A percentile compares a stretch with the other conserved stretches of the same genome.
These are phyloP conservation scores for Ehretia macrophylla DNA, from an alignment of 257 asterid species.

Conservation along the genomic window DNA sequence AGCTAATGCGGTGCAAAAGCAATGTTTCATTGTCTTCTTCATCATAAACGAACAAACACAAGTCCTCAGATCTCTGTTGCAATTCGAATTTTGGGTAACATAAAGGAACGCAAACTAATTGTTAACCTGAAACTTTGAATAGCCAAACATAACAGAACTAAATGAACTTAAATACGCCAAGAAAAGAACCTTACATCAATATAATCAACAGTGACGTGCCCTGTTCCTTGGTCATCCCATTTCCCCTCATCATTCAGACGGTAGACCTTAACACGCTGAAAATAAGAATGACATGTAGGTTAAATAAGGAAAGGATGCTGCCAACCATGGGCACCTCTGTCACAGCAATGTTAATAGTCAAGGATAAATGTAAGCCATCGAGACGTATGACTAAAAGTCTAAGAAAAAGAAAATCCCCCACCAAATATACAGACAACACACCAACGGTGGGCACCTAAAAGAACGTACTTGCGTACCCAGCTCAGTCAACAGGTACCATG, in stretches of 20 bases:
- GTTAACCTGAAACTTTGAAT: not conserved
- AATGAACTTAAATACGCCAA: not conserved
- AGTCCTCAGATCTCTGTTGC: conserved; percentile 81
- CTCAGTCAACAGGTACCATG: too few species aligned
- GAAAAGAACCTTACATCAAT: conserved; percentile 51
- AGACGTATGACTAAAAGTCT: too few species aligned
- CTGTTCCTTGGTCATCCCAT: conserved; percentile 99
- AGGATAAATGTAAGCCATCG: not conserved
- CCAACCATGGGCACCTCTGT: not conserved
- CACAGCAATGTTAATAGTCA: not conserved
- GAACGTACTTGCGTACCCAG: too few species aligned
- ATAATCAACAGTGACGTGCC: conserved; percentile 86
- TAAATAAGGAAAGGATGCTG: not conserved
- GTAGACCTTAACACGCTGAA: conserved; percentile 96
- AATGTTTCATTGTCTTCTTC: conserved; percentile 86
- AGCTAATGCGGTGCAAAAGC: conserved; percentile 73
- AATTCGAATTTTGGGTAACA: conserved; percentile 7
- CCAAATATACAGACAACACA: too few species aligned
- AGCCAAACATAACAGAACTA: conserved; percentile 6
- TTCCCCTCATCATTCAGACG: conserved; percentile 86
- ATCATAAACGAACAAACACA: conserved; percentile 71
- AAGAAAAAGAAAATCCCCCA: too few species aligned
- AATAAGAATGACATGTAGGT: not conserved
- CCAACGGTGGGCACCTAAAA: too few species aligned
- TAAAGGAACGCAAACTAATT: not conserved